Evolutionary conservation across 345 rosid genomes (phyloP).

Genomic region (Sisymbrium irio): DNA sequence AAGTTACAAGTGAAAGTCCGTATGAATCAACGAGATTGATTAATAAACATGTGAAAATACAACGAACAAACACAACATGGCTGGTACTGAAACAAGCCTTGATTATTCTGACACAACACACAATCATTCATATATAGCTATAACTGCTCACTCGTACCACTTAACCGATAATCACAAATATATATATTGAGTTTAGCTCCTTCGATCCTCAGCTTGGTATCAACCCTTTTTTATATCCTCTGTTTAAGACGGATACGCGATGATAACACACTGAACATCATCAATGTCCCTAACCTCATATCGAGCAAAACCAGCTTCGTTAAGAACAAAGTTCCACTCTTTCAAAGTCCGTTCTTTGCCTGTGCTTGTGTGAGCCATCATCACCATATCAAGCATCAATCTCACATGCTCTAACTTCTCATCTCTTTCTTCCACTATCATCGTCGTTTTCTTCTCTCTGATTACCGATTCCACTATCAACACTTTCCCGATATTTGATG

Average conservation of each 20-base stretch:
- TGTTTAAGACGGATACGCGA: constrained; percentile 41
- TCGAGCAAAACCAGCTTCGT: constrained; percentile 52
- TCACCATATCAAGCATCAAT: constrained; percentile 64
- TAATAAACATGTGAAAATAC: neutral
- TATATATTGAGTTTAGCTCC: neutral
- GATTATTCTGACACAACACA: neutral
- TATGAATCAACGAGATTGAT: neutral
- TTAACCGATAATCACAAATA: neutral
- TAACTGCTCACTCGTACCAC: neutral
- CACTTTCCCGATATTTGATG: constrained; percentile 53
- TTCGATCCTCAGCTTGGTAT: neutral
- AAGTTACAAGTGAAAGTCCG: neutral
- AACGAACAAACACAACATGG: neutral
- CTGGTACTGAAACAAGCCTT: neutral
- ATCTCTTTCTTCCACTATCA: constrained; percentile 21
- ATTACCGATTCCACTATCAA: constrained; percentile 56
- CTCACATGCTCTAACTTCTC: constrained; percentile 43
- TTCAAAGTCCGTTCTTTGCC: constrained; percentile 65
- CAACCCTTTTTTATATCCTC: neutral
- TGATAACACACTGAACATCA: constrained; percentile 46
- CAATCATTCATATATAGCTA: neutral
- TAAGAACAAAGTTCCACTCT: constrained; percentile 64
- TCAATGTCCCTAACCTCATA: constrained; percentile 40
- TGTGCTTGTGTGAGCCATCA: constrained; percentile 63
- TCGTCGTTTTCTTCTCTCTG: constrained; percentile 28